These are phyloP conservation scores for Lomentospora prolificans DNA, from an alignment of 2,329 filamentous ascomycete species.

Conservation along the genomic window DNA sequence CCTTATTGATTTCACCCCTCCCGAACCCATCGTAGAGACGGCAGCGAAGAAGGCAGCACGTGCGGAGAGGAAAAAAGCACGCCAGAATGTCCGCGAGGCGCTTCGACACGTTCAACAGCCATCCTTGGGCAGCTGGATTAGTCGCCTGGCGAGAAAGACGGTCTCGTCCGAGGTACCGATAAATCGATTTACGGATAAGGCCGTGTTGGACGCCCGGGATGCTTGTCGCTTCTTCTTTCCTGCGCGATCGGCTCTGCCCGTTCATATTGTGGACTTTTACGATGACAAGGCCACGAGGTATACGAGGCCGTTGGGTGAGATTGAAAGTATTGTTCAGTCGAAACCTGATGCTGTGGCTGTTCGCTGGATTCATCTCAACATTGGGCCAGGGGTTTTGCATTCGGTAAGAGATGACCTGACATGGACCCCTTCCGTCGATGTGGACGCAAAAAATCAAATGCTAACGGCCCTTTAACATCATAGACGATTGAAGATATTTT, in stretches of 20 bases:
- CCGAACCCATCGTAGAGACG: not conserved
- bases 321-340: not conserved
- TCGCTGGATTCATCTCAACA: not conserved
- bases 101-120: not conserved
- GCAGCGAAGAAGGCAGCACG: not conserved
- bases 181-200: not conserved
- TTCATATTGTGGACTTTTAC: not conserved
- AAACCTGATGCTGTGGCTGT: not conserved
- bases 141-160: not conserved
- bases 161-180: not conserved
- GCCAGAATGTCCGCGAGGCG: not conserved
- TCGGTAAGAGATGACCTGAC: not conserved
- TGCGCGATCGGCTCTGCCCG: not conserved
- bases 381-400: not conserved
- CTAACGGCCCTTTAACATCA: not conserved
- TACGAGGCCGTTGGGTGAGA: not conserved
- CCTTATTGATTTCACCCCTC: not conserved
- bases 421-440: not conserved
- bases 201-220: not conserved
- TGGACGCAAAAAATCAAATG: not conserved
- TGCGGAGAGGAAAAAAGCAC: not conserved
- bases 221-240: constrained; percentile 1
- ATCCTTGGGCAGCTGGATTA: not conserved
- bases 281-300: not conserved
- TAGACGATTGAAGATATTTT: not conserved